A percentile compares a stretch with the other conserved stretches of the same genome.
Conservation (phyloP, 345 rosid genomes). For the Eucalyptus lansdowneana region DNA sequence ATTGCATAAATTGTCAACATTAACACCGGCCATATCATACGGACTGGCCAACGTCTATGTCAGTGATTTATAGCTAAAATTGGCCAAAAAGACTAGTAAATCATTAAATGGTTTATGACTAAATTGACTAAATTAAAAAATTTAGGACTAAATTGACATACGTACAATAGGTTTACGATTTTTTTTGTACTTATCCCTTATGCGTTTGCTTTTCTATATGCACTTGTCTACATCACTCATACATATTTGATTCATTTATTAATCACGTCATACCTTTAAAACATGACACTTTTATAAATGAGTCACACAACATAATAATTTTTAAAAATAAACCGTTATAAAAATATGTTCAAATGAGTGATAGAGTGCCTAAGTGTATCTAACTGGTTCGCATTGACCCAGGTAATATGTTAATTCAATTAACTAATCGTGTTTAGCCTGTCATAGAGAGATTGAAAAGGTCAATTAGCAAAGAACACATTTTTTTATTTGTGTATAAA, state of each 20-base stretch:
- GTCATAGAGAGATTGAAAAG: too few species aligned
- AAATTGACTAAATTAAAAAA: fast-evolving
- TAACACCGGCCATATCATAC: too few species aligned
- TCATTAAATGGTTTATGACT: fast-evolving
- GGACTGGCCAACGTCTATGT: too few species aligned
- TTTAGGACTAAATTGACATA: fast-evolving
- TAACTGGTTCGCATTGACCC: background rate
- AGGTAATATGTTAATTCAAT: background rate
- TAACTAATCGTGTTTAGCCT: too few species aligned
- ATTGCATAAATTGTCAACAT: too few species aligned
- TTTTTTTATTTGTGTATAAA: too few species aligned
- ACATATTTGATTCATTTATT: too few species aligned
- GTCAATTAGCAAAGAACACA: background rate
- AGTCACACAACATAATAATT: background rate
- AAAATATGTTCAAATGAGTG: background rate
- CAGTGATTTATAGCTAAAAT: fast-evolving
- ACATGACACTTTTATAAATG: too few species aligned
- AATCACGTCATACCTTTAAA: background rate
- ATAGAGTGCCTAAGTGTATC: background rate
- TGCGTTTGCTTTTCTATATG: background rate
- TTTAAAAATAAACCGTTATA: fast-evolving
- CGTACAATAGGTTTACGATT: fast-evolving
- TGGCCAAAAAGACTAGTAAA: too few species aligned
- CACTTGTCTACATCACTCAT: too few species aligned
- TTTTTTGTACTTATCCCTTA: too few species aligned